These are phyloP conservation scores for Rubus idaeus DNA, from an alignment of 306 rosid species.

Conservation along the genomic window DNA sequence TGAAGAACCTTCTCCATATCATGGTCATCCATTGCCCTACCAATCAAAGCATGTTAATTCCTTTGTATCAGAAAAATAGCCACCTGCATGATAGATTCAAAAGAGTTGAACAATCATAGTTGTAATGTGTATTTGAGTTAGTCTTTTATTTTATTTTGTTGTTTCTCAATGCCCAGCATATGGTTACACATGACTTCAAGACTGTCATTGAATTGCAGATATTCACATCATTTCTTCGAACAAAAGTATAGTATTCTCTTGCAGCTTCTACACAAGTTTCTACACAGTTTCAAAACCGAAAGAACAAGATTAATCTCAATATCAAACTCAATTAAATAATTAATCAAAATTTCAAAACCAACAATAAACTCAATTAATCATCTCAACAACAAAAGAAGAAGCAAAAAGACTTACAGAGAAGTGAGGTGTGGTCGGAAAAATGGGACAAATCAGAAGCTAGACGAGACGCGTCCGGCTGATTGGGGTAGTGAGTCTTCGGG, in stretches of 20 bases:
- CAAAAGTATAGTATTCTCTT: neutral
- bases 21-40: slow-evolving; percentile 96
- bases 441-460: no score
- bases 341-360: no score
- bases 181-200: neutral
- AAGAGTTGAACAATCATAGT: slow-evolving; percentile 8
- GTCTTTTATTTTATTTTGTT: neutral
- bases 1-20: slow-evolving; percentile 92
- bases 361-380: no score
- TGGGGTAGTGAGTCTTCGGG: no score
- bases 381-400: no score
- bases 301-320: no score
- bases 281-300: no score
- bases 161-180: neutral
- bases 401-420: no score
- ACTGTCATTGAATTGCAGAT: neutral
- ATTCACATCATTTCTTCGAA: neutral
- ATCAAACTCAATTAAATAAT: no score
- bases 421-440: no score
- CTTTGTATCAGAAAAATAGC: slow-evolving; percentile 98
- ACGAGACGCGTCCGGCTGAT: no score
- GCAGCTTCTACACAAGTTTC: neutral
- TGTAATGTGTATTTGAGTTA: neutral
- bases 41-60: slow-evolving; percentile 95
- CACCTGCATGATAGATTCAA: slow-evolving; percentile 58